These are phyloP conservation scores for Emericellopsis atlantica DNA, from an alignment of 2,329 filamentous ascomycete genomes.

Conservation along the genomic window DNA sequence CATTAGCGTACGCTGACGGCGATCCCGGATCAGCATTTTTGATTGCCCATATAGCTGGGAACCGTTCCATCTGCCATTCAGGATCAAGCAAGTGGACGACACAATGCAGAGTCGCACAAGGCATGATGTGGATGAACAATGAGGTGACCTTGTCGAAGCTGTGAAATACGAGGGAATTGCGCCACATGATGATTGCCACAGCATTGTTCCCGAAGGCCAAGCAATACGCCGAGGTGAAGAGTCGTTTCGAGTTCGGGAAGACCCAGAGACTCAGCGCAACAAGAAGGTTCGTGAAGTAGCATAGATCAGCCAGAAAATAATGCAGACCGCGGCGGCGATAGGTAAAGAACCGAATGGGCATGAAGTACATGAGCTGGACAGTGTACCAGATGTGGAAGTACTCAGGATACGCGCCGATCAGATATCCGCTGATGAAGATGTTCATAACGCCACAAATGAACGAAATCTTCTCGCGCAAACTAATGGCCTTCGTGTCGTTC, in stretches of 20 bases:
- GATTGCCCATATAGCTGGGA: constrained; percentile 78
- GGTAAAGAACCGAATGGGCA: constrained; percentile 87
- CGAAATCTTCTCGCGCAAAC: constrained; percentile 80
- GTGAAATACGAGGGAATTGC: constrained; percentile 96
- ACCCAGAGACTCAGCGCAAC: constrained; percentile 74
- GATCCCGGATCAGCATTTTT: constrained; percentile 57
- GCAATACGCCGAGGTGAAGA: constrained; percentile 88
- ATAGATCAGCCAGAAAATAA: constrained; percentile 94
- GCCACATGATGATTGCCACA: constrained; percentile 97
- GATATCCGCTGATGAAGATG: constrained; percentile 90
- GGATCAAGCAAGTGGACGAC: constrained; percentile 70
- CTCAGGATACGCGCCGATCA: constrained; percentile 76
- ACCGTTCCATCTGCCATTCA: constrained; percentile 53
- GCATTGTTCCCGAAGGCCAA: constrained; percentile 94
- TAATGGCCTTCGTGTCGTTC: constrained; percentile 84
- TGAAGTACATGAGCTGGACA: constrained; percentile 78
- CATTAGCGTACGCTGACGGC: constrained; percentile 63
- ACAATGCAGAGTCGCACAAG: constrained; percentile 84
- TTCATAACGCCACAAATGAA: constrained; percentile 96
- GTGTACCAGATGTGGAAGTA: constrained; percentile 93
- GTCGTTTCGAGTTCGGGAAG: constrained; percentile 78
- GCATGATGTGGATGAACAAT: constrained; percentile 99
- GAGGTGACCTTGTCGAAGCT: constrained; percentile 96
- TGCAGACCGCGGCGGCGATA: constrained; percentile 89
- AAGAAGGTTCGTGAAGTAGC: constrained; percentile 94